phyloP scores from a whole-genome alignment of 2,329 filamentous ascomycete species.

The Alternaria burnsii region DNA sequence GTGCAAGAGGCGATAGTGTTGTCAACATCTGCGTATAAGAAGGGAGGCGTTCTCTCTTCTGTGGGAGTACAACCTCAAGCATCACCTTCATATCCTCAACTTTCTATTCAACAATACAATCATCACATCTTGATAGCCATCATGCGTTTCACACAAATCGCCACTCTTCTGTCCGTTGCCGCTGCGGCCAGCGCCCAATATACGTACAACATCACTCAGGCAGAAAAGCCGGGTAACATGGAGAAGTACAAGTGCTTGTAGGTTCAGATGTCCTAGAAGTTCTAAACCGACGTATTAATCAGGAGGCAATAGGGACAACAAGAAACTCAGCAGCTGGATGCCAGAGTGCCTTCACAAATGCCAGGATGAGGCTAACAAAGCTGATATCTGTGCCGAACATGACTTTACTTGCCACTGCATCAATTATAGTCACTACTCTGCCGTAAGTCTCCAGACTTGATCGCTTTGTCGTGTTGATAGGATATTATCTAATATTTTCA shows the following conservation, averaged over 20 bases:
- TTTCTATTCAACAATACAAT: not conserved
- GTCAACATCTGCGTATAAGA: not conserved
- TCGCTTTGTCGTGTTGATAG: not conserved
- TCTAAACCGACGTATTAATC: not conserved
- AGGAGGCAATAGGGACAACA: constrained; percentile 17
- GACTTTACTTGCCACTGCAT: constrained; percentile 37
- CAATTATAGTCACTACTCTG: constrained; percentile 30
- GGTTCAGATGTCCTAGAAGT: not conserved
- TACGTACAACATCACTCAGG: constrained; percentile 35
- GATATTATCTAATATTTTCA: not conserved
- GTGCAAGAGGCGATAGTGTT: not conserved
- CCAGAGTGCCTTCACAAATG: constrained; percentile 28
- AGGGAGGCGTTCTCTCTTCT: not conserved
- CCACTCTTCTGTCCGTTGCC: constrained; percentile 7
- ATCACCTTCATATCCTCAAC: not conserved
- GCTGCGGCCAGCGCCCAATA: constrained; percentile 20
- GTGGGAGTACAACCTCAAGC: not conserved
- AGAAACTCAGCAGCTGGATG: constrained; percentile 20
- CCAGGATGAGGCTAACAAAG: constrained; percentile 27
- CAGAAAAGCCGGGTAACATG: constrained; percentile 24
- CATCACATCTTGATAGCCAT: not conserved
- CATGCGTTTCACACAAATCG: constrained; percentile 10
- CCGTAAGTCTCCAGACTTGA: constrained; percentile 15
- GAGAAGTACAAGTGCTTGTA: constrained; percentile 40
- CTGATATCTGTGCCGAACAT: constrained; percentile 32